Base-by-base conservation (phyloP, 352 stramenopile species). In the Phytopythium kandeliae region DNA sequence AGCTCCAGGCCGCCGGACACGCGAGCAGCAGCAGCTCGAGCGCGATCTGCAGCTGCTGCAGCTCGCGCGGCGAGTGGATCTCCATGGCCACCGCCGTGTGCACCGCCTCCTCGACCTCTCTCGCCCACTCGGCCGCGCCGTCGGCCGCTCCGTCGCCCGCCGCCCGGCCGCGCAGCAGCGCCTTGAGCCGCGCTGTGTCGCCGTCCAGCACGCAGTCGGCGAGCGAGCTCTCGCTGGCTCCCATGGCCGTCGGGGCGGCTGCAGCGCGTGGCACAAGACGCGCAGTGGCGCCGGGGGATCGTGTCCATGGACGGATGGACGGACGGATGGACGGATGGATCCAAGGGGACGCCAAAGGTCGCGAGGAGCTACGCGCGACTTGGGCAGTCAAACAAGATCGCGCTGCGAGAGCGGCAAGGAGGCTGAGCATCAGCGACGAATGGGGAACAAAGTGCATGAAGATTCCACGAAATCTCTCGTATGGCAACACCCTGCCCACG, bases 41-140 rank as follows among this genome's bases (percentile, higher is more conserved):
- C 11, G 75, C 72, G 46, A 86, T 86, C 58, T 79, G 72, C 22
- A 73, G 50, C 53, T 84, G 75, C 58, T 86, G 75, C 42, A 81
- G 67, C 37, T 85, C 68, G 28, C 80, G 75, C 22, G 65, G 62
- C 36, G 75, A 78, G 48, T 67, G 53, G 54, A 86, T 61, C 50
- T 84, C 70, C 54, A 78, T 71, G 45, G 65, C 68, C 49, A 86
- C 62, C 15, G 75, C 70, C 5, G 72, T 74, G 50, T 86, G 75
- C 31, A 78, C 63, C 11, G 75, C 72, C 43, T 83, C 67, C 43
- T 86, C 71, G 30, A 86, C 43, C 36, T 80, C 67, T 19, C 63
- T 22, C 30, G 63, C 55, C 52, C 63, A 62, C 36, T 58, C 48
- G 4, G 26, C 51, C 9, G 62, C 53, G 19, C 8, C 15, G 2